A percentile compares a stretch with the other conserved stretches of the same genome.
Conservation (phyloP, 495 filamentous ascomycete genomes). For the Lindgomyces ingoldianus region DNA sequence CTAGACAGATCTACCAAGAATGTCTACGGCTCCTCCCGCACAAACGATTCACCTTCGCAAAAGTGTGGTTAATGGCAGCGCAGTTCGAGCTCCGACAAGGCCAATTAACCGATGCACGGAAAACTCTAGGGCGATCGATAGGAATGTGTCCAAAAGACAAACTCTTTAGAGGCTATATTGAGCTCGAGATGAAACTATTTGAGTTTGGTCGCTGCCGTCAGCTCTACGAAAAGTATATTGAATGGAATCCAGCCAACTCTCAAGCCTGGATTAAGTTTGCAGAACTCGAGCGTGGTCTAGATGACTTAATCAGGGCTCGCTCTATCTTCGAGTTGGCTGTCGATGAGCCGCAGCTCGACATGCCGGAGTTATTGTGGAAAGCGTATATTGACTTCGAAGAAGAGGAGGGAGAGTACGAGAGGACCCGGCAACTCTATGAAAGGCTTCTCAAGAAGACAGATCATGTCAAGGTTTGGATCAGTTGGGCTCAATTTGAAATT, state of each 20-base stretch:
- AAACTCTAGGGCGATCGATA: slow-evolving; percentile 83
- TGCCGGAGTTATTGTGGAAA: slow-evolving; percentile 97
- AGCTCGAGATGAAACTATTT: slow-evolving; percentile 85
- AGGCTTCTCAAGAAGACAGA: slow-evolving; percentile 87
- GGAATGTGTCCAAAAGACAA: slow-evolving; percentile 96
- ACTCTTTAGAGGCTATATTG: slow-evolving; percentile 89
- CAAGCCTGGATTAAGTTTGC: slow-evolving; percentile 95
- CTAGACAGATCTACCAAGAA: slow-evolving; percentile 86
- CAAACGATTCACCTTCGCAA: slow-evolving; percentile 96
- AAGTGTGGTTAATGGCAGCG: slow-evolving; percentile 90
- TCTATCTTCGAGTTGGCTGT: slow-evolving; percentile 92
- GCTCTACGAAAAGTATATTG: slow-evolving; percentile 88
- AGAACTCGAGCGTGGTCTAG: slow-evolving; percentile 84
- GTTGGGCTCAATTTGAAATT: slow-evolving; percentile 95
- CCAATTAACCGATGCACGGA: slow-evolving; percentile 75
- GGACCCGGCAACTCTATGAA: slow-evolving; percentile 82
- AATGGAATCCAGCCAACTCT: slow-evolving; percentile 85
- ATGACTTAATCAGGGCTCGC: slow-evolving; percentile 83
- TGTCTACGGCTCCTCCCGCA: slow-evolving; percentile 88
- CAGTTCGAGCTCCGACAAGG: slow-evolving; percentile 91
- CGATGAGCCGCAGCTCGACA: slow-evolving; percentile 81
- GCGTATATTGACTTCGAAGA: slow-evolving; percentile 98
- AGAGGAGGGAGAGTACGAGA: slow-evolving; percentile 83
- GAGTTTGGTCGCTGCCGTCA: slow-evolving; percentile 89
- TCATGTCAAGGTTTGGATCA: slow-evolving; percentile 98